These are phyloP conservation scores for Trypanosomatidae sp. DNA, from an alignment of 208 protist species.

Conservation along the genomic window DNA sequence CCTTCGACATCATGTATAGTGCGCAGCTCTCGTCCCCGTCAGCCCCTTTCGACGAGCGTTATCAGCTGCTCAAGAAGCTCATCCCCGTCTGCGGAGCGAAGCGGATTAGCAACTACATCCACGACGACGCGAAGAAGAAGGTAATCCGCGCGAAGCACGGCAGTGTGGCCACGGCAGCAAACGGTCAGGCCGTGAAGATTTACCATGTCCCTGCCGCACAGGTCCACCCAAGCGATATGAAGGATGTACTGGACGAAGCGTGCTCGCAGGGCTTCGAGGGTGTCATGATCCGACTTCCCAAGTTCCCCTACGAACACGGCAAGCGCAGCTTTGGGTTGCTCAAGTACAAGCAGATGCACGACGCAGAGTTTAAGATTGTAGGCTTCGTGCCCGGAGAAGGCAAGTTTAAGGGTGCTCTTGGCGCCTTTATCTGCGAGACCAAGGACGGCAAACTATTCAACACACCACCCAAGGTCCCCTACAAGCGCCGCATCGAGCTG, in stretches of 20 bases:
- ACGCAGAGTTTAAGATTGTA: constrained; percentile 89
- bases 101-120: constrained; percentile 83
- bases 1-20: constrained; percentile 91
- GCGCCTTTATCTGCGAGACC: constrained; percentile 85
- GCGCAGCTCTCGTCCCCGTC: constrained; percentile 39
- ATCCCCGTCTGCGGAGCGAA: constrained; percentile 79
- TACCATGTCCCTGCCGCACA: constrained; percentile 85
- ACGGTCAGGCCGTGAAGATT: constrained; percentile 44
- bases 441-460: constrained; percentile 76
- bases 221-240: constrained; percentile 73
- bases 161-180: background rate
- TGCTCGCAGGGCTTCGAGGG: constrained; percentile 90
- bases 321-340: constrained; percentile 89
- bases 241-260: constrained; percentile 75
- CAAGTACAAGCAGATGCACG: constrained; percentile 93
- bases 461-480: constrained; percentile 69
- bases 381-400: constrained; percentile 81
- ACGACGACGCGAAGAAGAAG: constrained; percentile 81
- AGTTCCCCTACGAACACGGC: constrained; percentile 88
- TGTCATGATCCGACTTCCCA: constrained; percentile 84
- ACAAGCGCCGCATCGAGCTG: constrained; percentile 51
- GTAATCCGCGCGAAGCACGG: constrained; percentile 48
- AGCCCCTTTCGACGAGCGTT: constrained; percentile 81
- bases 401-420: constrained; percentile 83
- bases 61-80: constrained; percentile 75